Evolutionary conservation across 148 eudicot species (phyloP), one percentile per base, ranked within the genome.

Genomic region (Oxyria digyna): DNA sequence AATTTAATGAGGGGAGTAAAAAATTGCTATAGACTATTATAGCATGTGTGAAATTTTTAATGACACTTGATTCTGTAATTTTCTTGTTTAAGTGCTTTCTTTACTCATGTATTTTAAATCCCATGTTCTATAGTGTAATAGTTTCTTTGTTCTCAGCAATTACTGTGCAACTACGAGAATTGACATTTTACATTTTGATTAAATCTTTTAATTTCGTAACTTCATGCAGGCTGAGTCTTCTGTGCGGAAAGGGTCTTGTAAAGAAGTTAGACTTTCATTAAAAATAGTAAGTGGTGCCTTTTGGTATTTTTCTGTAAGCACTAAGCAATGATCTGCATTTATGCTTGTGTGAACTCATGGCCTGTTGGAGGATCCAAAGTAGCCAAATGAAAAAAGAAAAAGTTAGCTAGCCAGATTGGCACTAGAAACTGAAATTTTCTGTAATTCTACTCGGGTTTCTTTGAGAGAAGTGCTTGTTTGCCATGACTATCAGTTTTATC

Each of bases 261-360:
- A 91, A 81, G 90, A 85, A 84, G 76, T 91, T 57, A 81, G 89
- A 17, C 66, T 91, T 81, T 72, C 85, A 70, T 74, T 71, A 46
- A 89, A 91, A 78, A 81, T 80, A 26, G 97, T 91, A 80, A 87
- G 96, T 76, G 71, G 10, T 54, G n/a, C 37, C 29, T 57, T 54
- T 57, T 57, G 64, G 35, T 57, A 27, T 57, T 26, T 24, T 57
- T 27, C 6, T 13, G 13, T n/a, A n/a, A n/a, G n/a, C n/a, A n/a
- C 26, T 35, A 57, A 11, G 1, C 3, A 10, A 24, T 15, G 4
- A 49, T 18, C 26, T 49, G 31, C 14, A 21, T 52, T 52, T 52
- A 1, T 52, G 35, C 20, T 57, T 33, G 33, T 27, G 45, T 67
- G 69, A 67, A 18, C 48, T 20, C n/a, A 24, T 27, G 35, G 64